Percentiles rank a stretch among this genome's conserved stretches.
Evolutionary conservation across 1,284 basidiomycete species (phyloP).

Genomic region (Trichosporon faecale): DNA sequence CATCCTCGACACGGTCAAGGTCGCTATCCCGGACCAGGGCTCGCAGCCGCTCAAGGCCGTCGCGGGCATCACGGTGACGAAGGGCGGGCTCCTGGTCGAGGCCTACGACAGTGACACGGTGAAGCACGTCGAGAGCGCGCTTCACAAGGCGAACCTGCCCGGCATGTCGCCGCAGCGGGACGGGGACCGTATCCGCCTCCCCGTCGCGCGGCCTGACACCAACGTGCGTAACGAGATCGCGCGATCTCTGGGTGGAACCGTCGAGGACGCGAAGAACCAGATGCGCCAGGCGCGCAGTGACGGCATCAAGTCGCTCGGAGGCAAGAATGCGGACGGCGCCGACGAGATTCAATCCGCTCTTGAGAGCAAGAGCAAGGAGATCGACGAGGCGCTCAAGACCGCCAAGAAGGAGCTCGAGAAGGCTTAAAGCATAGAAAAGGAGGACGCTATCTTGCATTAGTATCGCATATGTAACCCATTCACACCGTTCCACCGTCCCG

Average conservation of each 20-base stretch:
- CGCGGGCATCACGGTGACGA: constrained; percentile 45
- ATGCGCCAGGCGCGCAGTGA: constrained; percentile 45
- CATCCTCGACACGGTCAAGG: constrained; percentile 46
- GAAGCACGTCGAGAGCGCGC: constrained; percentile 48
- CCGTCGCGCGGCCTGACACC: constrained; percentile 44
- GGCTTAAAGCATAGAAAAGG: neutral
- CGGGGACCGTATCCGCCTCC: constrained; percentile 38
- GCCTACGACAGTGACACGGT: constrained; percentile 44
- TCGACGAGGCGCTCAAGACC: constrained; percentile 39
- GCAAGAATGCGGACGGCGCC: constrained; percentile 37
- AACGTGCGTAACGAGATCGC: constrained; percentile 43
- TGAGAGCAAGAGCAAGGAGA: constrained; percentile 38
- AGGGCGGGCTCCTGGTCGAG: constrained; percentile 43
- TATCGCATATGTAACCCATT: neutral
- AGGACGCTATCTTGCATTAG: neutral
- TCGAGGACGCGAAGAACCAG: constrained; percentile 48
- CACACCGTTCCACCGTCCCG: neutral
- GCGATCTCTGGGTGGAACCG: constrained; percentile 33
- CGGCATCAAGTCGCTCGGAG: constrained; percentile 45
- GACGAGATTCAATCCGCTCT: constrained; percentile 46
- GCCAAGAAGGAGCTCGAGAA: constrained; percentile 53
- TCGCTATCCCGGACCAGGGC: constrained; percentile 35
- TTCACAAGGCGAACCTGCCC: constrained; percentile 50
- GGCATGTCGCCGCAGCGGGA: constrained; percentile 46
- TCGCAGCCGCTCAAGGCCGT: constrained; percentile 40